Conservation (phyloP, 2,329 filamentous ascomycete genomes). For the Dothidotthia symphoricarpi region DNA sequence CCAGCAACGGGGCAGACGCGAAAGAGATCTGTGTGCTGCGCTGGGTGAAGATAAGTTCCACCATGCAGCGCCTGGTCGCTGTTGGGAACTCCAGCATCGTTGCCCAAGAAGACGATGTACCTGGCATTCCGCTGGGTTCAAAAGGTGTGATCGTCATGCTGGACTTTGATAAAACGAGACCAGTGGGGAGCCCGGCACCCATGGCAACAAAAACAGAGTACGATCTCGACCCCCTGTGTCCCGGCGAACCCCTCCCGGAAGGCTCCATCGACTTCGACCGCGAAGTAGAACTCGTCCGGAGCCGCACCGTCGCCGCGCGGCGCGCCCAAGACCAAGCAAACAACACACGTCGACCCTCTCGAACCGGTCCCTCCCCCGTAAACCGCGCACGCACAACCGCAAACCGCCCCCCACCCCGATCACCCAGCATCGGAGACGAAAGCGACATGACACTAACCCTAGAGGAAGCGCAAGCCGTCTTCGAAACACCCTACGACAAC, state of each 20-base stretch:
- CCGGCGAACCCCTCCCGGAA: conserved; percentile 41
- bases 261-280: conserved; percentile 43
- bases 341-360: conserved; percentile 29
- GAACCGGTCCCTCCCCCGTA: conserved; percentile 23
- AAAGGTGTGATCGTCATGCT: conserved; percentile 41
- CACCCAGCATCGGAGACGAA: conserved; percentile 30
- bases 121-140: conserved; percentile 30
- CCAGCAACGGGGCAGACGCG: conserved; percentile 30
- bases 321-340: conserved; percentile 30
- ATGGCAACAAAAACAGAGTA: conserved; percentile 34
- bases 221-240: conserved; percentile 39
- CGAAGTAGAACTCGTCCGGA: conserved; percentile 43
- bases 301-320: conserved; percentile 39
- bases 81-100: conserved; percentile 37
- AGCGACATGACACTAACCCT: conserved; percentile 16
- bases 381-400: conserved; percentile 32
- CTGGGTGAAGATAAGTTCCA: conserved; percentile 34
- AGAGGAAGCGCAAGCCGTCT: conserved; percentile 39
- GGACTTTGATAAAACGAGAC: conserved; percentile 39
- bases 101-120: conserved; percentile 24
- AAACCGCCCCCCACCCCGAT: conserved; percentile 15
- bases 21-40: conserved; percentile 41
- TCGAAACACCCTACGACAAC: conserved; percentile 44
- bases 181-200: conserved; percentile 19
- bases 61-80: conserved; percentile 39